Evolutionary conservation across 108 stramenopile species (phyloP).

Genomic region (Licmophora abbreviata): DNA sequence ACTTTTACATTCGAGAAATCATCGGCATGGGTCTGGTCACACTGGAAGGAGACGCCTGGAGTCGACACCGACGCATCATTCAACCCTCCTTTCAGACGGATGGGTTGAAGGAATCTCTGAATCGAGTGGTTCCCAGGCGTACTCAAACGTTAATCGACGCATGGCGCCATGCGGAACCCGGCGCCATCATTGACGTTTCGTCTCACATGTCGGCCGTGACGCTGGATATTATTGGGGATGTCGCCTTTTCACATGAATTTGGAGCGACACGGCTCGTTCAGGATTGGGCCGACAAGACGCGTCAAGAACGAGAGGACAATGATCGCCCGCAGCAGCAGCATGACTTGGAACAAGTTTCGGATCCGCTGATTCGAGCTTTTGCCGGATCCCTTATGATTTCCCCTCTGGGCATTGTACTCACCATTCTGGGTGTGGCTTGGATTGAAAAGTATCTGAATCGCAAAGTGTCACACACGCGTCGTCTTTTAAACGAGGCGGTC

Average conservation of each 20-base stretch:
- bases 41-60: constrained; percentile 45
- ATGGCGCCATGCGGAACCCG: constrained; percentile 29
- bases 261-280: constrained; percentile 27
- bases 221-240: constrained; percentile 50
- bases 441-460: constrained; percentile 15
- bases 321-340: too few relatives aligned
- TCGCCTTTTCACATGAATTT: constrained; percentile 54
- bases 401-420: constrained; percentile 4
- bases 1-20: constrained; percentile 3
- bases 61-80: constrained; percentile 49
- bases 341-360: constrained; percentile 7
- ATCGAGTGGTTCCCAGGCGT: constrained; percentile 20
- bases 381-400: not conserved
- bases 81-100: constrained; percentile 43
- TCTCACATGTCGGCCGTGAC: constrained; percentile 42
- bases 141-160: constrained; percentile 17
- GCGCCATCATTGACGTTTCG: constrained; percentile 24
- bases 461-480: constrained; percentile 1
- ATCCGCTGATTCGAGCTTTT: constrained; percentile 30
- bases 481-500: constrained; percentile 26
- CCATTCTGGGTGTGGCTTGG: not conserved
- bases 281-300: constrained; percentile 27
- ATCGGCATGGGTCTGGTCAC: constrained; percentile 48
- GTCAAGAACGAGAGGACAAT: not conserved
- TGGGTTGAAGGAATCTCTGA: constrained; percentile 27